A percentile compares a stretch with the other conserved stretches of the same genome.
These are phyloP conservation scores for Sphaerulina populicola DNA, from an alignment of 2,329 filamentous ascomycete genomes.

Conservation along the genomic window DNA sequence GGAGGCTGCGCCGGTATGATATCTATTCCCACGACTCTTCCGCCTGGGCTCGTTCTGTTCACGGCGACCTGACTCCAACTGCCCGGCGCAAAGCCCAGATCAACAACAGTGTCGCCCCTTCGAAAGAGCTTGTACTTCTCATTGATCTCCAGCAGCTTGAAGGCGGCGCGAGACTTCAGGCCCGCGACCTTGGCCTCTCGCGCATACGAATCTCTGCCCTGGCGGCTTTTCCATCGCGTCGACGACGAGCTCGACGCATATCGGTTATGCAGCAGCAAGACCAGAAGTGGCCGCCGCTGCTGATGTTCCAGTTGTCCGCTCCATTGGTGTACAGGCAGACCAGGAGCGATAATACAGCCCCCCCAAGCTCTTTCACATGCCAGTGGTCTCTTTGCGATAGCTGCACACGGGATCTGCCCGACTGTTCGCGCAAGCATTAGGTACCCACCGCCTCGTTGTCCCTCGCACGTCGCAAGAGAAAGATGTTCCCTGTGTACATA, in stretches of 20 bases:
- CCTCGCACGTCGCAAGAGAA: background rate
- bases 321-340: background rate
- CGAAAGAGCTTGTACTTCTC: slow-evolving; percentile 71
- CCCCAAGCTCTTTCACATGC: background rate
- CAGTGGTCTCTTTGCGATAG: background rate
- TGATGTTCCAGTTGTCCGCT: background rate
- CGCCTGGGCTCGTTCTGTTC: slow-evolving; percentile 61
- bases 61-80: slow-evolving; percentile 70
- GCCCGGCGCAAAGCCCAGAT: slow-evolving; percentile 71
- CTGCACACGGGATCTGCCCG: slow-evolving; percentile 5
- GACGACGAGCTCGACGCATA: slow-evolving; percentile 47
- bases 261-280: background rate
- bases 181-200: slow-evolving; percentile 68
- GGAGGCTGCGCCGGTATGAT: slow-evolving; percentile 88
- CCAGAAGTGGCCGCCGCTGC: background rate
- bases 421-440: slow-evolving; percentile 19
- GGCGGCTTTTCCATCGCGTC: slow-evolving; percentile 73
- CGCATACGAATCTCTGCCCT: slow-evolving; percentile 63
- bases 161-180: slow-evolving; percentile 83
- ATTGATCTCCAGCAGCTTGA: slow-evolving; percentile 89
- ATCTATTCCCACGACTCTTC: slow-evolving; percentile 82
- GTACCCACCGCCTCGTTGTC: background rate
- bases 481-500: background rate
- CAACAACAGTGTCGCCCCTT: slow-evolving; percentile 74
- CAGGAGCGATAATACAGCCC: background rate